Evolutionary conservation across 148 eudicot genomes (phyloP), one percentile per base, ranked within the genome.

Genomic region (Simmondsia chinensis): DNA sequence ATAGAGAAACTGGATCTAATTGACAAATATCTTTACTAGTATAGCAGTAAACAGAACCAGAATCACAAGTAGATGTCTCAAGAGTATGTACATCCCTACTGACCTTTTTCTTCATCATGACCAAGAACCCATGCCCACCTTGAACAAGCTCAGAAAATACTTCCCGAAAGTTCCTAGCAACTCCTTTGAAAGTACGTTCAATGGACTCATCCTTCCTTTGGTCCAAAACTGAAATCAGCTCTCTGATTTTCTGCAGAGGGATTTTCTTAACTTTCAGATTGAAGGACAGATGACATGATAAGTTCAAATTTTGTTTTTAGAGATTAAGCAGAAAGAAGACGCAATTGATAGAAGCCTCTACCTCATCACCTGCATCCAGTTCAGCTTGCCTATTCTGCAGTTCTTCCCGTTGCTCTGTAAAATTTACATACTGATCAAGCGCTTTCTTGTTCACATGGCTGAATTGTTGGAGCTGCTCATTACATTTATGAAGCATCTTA

Each of bases 401-500:
- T 54, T 86, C 94, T 73, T 86, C 96, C 39, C 99, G 63, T 65
- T 93, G 99, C 72, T 93, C 99, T 27, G 99, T 93, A 39, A 93
- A 93, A 59, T 82, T 93, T 27, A 82, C 84, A 58, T 93, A 93
- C 48, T 93, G 99, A 77, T 93, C 99, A 49, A 93, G 83, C 36
- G 99, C 96, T 64, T 93, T 93, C 61, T 86, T 93, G 79, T 86
- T 93, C 39, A 93, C 99, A 71, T 86, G 99, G 73, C 99, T 93
- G 66, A 93, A 93, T 60, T 80, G 79, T 38, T 86, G 76, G 45
- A 93, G 87, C 48, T 93, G 79, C 60, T 93, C 99, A 69, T 69
- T 93, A 60, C 99, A 93, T 56, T 53, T 77, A 70, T 86, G 96
- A 49, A 93, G 94, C 81, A 73, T 61, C 75, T 82, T 93, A 33